Percentiles rank a stretch among this genome's conserved stretches.
Conservation (phyloP, 768 basidiomycete species). For the Pisolithus marmoratus region DNA sequence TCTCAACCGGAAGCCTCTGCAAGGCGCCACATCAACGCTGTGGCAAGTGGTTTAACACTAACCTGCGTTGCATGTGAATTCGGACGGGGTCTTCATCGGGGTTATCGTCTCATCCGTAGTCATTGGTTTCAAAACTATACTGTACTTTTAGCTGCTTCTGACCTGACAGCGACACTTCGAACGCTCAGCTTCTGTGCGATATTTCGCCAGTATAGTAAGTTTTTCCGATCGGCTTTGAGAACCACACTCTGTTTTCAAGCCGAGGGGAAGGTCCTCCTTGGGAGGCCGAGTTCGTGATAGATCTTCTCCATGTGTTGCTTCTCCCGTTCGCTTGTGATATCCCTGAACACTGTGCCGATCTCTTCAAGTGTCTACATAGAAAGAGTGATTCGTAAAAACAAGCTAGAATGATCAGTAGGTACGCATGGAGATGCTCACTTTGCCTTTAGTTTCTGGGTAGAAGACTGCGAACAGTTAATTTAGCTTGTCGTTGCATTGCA, state of each 20-base stretch:
- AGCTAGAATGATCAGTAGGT: neutral
- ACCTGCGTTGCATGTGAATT: no score
- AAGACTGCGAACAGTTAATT: slow-evolving; percentile 11
- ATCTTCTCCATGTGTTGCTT: slow-evolving; percentile 21
- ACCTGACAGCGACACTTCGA: no score
- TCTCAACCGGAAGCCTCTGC: no score
- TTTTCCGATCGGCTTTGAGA: no score
- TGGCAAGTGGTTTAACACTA: no score
- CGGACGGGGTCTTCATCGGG: no score
- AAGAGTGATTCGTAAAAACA: neutral
- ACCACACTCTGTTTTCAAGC: slow-evolving; percentile 7
- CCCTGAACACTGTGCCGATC: slow-evolving; percentile 28
- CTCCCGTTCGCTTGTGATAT: slow-evolving; percentile 21
- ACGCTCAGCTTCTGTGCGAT: no score
- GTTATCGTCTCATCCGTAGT: no score
- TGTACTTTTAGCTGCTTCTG: no score
- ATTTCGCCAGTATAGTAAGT: no score
- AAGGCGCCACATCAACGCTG: no score
- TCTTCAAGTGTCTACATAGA: slow-evolving; percentile 25
- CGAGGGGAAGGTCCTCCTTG: slow-evolving; percentile 16
- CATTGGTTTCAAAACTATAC: no score
- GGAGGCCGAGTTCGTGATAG: slow-evolving; percentile 24
- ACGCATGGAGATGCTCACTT: slow-evolving; percentile 12
- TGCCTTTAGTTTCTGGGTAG: slow-evolving; percentile 29
- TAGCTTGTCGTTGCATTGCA: neutral